Percentiles rank a stretch among this genome's conserved stretches.
phyloP scores from a whole-genome alignment of 345 rosid genomes.

The Pugionium dolabratum region DNA sequence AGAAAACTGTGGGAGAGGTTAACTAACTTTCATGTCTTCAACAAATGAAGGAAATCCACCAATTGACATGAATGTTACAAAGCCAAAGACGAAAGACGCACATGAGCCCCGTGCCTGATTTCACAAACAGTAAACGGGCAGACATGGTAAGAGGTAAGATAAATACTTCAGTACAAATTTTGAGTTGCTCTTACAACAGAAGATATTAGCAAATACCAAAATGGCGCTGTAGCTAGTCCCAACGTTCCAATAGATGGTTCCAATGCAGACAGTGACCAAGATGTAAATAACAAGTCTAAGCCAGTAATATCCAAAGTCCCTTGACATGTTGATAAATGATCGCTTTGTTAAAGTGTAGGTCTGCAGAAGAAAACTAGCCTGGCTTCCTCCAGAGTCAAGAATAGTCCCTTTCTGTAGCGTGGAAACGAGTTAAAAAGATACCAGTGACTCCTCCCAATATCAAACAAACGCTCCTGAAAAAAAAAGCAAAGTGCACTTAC shows the following conservation, averaged over 20 bases:
- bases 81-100: conserved; percentile 90
- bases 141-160: conserved; percentile 20
- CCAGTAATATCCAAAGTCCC: conserved; percentile 98
- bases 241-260: conserved; percentile 81
- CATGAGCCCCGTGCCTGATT: conserved; percentile 90
- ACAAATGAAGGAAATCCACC: conserved; percentile 97
- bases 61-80: conserved; percentile 93
- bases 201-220: conserved; percentile 53
- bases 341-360: conserved; percentile 78
- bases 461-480: background rate
- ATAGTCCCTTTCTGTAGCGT: conserved; percentile 78
- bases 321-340: conserved; percentile 87
- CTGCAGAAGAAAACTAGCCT: conserved; percentile 92
- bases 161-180: background rate
- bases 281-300: conserved; percentile 82
- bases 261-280: conserved; percentile 81
- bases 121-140: conserved; percentile 10
- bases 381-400: conserved; percentile 91
- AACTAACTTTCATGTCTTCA: conserved; percentile 88
- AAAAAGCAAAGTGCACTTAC: conserved; percentile 50
- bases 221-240: conserved; percentile 86
- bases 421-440: conserved; percentile 8
- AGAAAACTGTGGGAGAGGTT: conserved; percentile 8
- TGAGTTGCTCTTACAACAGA: background rate
- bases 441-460: conserved; percentile 4